Conservation (phyloP, 75 land plant species). For the Pseudotsuga menziesii region DNA sequence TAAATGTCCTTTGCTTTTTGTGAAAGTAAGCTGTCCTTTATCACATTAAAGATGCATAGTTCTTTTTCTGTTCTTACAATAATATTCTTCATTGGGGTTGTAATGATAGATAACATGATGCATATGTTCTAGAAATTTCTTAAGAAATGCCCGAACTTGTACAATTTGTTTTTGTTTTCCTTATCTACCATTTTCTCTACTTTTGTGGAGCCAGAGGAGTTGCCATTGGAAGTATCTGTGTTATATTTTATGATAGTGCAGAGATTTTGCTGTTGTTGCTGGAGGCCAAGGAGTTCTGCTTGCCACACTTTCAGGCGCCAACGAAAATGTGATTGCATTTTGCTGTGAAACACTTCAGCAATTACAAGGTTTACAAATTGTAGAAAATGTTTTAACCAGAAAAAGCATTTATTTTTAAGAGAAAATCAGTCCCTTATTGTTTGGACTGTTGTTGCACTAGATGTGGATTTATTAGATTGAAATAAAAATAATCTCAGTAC, state of each 20-base stretch:
- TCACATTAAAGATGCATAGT: no score
- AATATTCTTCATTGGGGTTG: no score
- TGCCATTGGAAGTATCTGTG: not conserved
- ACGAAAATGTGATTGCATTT: slow-evolving; percentile 2
- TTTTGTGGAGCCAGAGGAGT: not conserved
- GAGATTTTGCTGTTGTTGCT: slow-evolving; percentile 10
- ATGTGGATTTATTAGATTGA: not conserved
- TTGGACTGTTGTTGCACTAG: not conserved
- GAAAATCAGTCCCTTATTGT: not conserved
- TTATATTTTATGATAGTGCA: slow-evolving; percentile 2
- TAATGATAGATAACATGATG: no score
- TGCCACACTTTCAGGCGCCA: not conserved
- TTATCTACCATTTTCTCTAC: not conserved
- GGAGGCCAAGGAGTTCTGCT: slow-evolving; percentile 10
- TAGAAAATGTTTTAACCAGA: not conserved
- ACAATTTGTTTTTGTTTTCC: not conserved
- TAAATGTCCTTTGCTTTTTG: no score
- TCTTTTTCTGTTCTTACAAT: no score
- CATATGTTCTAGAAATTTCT: no score
- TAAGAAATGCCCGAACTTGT: no score
- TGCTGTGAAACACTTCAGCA: slow-evolving; percentile 12
- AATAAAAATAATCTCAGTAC: not conserved
- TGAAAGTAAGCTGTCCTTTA: no score
- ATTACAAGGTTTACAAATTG: slow-evolving; percentile 1
- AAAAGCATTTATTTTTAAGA: not conserved